Evolutionary conservation across 371 early-diverging fungal species (phyloP), one percentile per base, ranked within the genome.

Genomic region (Basidiobolus meristosporus): DNA sequence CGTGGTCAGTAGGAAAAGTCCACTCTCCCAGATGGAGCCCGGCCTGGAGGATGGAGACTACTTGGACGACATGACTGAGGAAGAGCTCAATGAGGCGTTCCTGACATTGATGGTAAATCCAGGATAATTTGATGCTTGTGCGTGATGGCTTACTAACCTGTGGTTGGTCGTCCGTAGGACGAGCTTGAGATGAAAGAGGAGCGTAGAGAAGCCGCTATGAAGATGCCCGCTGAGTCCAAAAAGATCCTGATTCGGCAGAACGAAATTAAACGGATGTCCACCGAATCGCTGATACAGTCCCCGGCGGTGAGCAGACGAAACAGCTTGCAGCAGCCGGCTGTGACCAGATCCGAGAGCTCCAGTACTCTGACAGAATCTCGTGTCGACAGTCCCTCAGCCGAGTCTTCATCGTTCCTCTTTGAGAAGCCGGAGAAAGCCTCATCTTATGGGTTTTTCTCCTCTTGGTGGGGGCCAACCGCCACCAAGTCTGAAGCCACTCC

Each of bases 151-250:
- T 39, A 3, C n/a, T n/a, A n/a, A n/a, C n/a, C n/a, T n/a, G n/a
- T n/a, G n/a, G n/a, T n/a, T n/a, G n/a, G n/a, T n/a, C 17, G 14
- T 12, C 11, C 35, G 1, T 47, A 68, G 65, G 62, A 65, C 34
- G 65, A 71, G 31, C 53, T 72, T n/a, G 59, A 72, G 41, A 72
- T 69, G 59, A 68, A 65, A 41, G 66, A 61, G 26, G 49, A 31
- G 7, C 51, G 63, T 9, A 50, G 65, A 36, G 63, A 62, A 17
- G 63, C 59, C 18, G 49, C 68, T 44, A 60, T 65, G 37, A 54
- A 63, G 37, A 42, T 72, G 11, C 56, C 69, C 1, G 46, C 51
- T 4, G 62, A 63, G 19, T 60, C 61, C 31, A 65, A 68, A 32
- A 38, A 59, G 1, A 61, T 62, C 11, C 42, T 72, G 4, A 53